A percentile compares a stretch with the other conserved stretches of the same genome.
phyloP scores from a whole-genome alignment of 2,329 filamentous ascomycete species.

The Pseudodiploospora longispora region DNA sequence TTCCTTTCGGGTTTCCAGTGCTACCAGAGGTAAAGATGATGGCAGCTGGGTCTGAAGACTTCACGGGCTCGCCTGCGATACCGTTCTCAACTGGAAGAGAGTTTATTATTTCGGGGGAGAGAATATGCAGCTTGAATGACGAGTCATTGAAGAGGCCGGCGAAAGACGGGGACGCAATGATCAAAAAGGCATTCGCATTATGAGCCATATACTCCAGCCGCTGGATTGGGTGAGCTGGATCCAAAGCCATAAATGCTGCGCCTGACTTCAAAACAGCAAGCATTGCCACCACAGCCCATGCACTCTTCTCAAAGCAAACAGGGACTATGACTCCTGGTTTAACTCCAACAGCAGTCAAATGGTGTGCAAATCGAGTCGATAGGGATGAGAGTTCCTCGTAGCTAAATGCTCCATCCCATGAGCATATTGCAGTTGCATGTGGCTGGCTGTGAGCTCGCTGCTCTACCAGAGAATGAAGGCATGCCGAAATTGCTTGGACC shows the following conservation, averaged over 20 bases:
- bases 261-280: conserved; percentile 2
- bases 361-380: conserved; percentile 1
- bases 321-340: neutral
- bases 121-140: neutral
- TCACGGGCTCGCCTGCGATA: neutral
- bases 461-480: neutral
- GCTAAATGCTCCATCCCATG: conserved; percentile 1
- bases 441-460: neutral
- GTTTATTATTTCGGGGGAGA: neutral
- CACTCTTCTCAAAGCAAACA: conserved; percentile 2
- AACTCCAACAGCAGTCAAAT: conserved; percentile 6
- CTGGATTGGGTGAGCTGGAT: neutral
- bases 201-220: neutral
- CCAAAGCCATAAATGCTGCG: neutral
- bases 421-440: neutral
- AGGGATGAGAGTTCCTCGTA: conserved; percentile 7
- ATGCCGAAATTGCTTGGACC: neutral
- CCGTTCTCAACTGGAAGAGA: neutral
- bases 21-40: conserved; percentile 9
- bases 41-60: neutral
- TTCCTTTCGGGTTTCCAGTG: conserved; percentile 8
- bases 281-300: conserved; percentile 1
- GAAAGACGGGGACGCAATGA: neutral
- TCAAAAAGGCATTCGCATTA: neutral
- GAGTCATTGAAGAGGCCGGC: neutral